Conservation (phyloP, 495 filamentous ascomycete species). For the Daldinia grandis region DNA sequence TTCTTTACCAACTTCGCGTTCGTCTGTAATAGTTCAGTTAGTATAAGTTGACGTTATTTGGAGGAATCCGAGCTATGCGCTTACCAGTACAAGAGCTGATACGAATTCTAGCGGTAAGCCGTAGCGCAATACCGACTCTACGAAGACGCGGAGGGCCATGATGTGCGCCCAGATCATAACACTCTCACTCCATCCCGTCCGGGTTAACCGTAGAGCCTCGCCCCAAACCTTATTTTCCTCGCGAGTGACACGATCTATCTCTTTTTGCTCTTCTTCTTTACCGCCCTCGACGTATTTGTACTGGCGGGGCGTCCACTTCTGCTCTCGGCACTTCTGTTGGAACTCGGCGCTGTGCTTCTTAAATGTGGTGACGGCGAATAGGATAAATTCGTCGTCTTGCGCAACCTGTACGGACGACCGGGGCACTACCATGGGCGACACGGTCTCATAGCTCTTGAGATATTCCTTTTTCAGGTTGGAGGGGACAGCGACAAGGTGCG, state of each 20-base stretch:
- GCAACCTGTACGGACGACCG: constrained; percentile 80
- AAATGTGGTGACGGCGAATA: constrained; percentile 91
- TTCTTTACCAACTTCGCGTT: constrained; percentile 82
- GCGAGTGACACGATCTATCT: constrained; percentile 78
- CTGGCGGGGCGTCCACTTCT: constrained; percentile 92
- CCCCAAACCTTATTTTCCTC: constrained; percentile 90
- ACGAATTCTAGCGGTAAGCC: constrained; percentile 90
- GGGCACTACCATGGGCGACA: constrained; percentile 84
- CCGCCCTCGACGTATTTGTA: constrained; percentile 92
- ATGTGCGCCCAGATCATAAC: constrained; percentile 97
- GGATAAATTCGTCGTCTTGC: constrained; percentile 83
- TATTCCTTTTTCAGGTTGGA: constrained; percentile 82
- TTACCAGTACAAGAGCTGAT: constrained; percentile 82
- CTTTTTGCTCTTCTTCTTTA: constrained; percentile 83
- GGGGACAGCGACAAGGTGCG: constrained; percentile 90
- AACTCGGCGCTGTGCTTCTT: constrained; percentile 90
- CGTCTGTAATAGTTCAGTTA: constrained; percentile 65
- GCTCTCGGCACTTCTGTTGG: constrained; percentile 84
- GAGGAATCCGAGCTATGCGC: constrained; percentile 33
- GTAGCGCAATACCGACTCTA: constrained; percentile 95
- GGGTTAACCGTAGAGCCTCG: constrained; percentile 84
- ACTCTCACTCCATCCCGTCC: constrained; percentile 90
- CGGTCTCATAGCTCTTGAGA: constrained; percentile 84
- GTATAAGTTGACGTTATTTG: constrained; percentile 3
- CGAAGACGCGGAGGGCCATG: constrained; percentile 89